Evolutionary conservation across 495 filamentous ascomycete genomes (phyloP).

Genomic region (Rostrohypoxylon terebratum): DNA sequence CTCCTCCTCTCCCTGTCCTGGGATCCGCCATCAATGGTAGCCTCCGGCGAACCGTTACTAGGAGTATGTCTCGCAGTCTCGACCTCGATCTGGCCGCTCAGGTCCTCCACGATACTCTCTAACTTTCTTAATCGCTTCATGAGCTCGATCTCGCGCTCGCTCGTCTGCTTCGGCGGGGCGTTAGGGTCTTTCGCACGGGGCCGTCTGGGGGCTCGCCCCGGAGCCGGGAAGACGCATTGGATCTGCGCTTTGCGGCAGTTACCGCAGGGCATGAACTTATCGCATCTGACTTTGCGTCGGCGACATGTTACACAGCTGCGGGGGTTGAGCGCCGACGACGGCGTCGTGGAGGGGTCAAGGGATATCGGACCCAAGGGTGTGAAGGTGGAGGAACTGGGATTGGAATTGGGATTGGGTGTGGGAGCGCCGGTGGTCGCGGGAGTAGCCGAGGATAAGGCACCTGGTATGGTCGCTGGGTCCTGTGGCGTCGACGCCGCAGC

Average conservation of each 20-base stretch:
- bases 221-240: slow-evolving; percentile 86
- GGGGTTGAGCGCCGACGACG: slow-evolving; percentile 63
- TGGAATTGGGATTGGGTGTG: slow-evolving; percentile 10
- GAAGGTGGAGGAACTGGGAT: slow-evolving; percentile 2
- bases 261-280: slow-evolving; percentile 84
- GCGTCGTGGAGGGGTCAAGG: slow-evolving; percentile 56
- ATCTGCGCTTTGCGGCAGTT: slow-evolving; percentile 84
- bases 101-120: slow-evolving; percentile 80
- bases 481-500: slow-evolving; percentile 35
- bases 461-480: slow-evolving; percentile 26
- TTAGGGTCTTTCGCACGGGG: slow-evolving; percentile 70
- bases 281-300: slow-evolving; percentile 86
- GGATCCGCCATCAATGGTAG: slow-evolving; percentile 28
- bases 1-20: slow-evolving; percentile 48
- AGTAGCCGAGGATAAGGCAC: slow-evolving; percentile 6
- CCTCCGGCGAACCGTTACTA: slow-evolving; percentile 56
- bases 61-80: slow-evolving; percentile 56
- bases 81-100: slow-evolving; percentile 68
- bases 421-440: slow-evolving; percentile 4
- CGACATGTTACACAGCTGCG: slow-evolving; percentile 88
- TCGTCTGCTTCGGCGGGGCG: slow-evolving; percentile 63
- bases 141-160: slow-evolving; percentile 77
- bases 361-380: slow-evolving; percentile 52
- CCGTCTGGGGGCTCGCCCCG: slow-evolving; percentile 80
- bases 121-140: slow-evolving; percentile 80